Evolutionary conservation across 768 basidiomycete species (phyloP).

Genomic region (Lactarius quietus): DNA sequence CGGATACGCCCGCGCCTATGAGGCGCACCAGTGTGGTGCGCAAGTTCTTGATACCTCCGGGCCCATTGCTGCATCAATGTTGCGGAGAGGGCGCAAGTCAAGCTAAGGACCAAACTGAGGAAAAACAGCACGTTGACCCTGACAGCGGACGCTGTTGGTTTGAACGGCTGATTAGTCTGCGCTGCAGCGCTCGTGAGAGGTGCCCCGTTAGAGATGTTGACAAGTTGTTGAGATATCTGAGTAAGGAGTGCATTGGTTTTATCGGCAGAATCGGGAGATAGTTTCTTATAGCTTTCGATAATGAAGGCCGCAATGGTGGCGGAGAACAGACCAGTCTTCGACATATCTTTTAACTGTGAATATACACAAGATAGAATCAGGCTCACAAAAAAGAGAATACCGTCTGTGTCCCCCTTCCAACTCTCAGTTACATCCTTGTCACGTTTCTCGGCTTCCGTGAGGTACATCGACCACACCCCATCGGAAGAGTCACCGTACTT

Average conservation of each 20-base stretch:
- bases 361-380: not conserved
- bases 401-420: not conserved
- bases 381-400: not conserved
- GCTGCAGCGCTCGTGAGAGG: not conserved
- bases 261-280: conserved; percentile 7
- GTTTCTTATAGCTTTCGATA: conserved; percentile 4
- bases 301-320: conserved; percentile 5
- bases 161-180: not conserved
- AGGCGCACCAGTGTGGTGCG: not conserved
- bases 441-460: not conserved
- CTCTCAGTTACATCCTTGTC: conserved; percentile 3
- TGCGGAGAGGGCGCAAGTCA: conserved; percentile 6
- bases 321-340: conserved; percentile 19
- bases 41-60: not conserved
- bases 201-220: not conserved
- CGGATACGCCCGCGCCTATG: not conserved
- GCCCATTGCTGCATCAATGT: not conserved
- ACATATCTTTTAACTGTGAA: not conserved
- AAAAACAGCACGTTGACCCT: conserved; percentile 17
- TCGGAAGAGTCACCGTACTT: not conserved
- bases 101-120: conserved; percentile 14
- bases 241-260: not conserved
- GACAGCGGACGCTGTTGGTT: not conserved
- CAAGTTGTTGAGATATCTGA: conserved; percentile 18
- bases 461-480: not conserved